phyloP scores from a whole-genome alignment of 2,329 filamentous ascomycete species.

The Botryotinia convoluta region DNA sequence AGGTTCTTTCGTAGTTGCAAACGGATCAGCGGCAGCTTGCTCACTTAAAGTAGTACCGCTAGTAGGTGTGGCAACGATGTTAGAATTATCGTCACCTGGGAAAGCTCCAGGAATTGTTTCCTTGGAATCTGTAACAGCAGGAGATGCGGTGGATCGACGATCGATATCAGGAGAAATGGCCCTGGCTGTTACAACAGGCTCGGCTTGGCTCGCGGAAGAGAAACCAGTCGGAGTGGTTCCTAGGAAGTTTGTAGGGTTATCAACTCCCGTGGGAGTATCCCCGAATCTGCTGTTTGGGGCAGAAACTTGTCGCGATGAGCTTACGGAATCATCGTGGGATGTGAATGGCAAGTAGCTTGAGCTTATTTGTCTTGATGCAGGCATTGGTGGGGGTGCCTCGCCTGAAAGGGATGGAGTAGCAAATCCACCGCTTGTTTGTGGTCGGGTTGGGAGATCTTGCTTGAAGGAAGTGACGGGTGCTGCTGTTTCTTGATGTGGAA shows the following conservation, averaged over 20 bases:
- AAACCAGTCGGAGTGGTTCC: slow-evolving; percentile 36
- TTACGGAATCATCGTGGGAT: slow-evolving; percentile 64
- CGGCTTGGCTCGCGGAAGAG: slow-evolving; percentile 31
- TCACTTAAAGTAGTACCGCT: slow-evolving; percentile 48
- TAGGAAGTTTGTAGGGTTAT: slow-evolving; percentile 41
- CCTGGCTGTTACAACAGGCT: slow-evolving; percentile 27
- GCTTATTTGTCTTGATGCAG: slow-evolving; percentile 73
- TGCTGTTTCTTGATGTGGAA: slow-evolving; percentile 41
- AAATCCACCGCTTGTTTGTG: slow-evolving; percentile 32
- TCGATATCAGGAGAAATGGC: slow-evolving; percentile 35
- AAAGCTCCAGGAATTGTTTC: slow-evolving; percentile 52
- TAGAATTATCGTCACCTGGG: slow-evolving; percentile 46
- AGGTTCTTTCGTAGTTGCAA: slow-evolving; percentile 52
- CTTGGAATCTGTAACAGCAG: slow-evolving; percentile 35
- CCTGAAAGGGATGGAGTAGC: slow-evolving; percentile 56
- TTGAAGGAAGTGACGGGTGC: slow-evolving; percentile 60
- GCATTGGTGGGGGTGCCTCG: slow-evolving; percentile 57
- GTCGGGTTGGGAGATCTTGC: slow-evolving; percentile 38
- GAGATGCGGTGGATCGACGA: slow-evolving; percentile 36
- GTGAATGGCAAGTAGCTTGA: slow-evolving; percentile 72
- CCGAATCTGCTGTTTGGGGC: slow-evolving; percentile 67
- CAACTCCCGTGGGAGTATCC: slow-evolving; percentile 43
- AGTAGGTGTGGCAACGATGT: slow-evolving; percentile 48
- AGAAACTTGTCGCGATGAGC: slow-evolving; percentile 75
- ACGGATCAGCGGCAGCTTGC: slow-evolving; percentile 50